Percentiles rank a stretch among this genome's conserved stretches.
Conservation (phyloP, 352 stramenopile genomes). For the Phytophthora pinifolia region DNA sequence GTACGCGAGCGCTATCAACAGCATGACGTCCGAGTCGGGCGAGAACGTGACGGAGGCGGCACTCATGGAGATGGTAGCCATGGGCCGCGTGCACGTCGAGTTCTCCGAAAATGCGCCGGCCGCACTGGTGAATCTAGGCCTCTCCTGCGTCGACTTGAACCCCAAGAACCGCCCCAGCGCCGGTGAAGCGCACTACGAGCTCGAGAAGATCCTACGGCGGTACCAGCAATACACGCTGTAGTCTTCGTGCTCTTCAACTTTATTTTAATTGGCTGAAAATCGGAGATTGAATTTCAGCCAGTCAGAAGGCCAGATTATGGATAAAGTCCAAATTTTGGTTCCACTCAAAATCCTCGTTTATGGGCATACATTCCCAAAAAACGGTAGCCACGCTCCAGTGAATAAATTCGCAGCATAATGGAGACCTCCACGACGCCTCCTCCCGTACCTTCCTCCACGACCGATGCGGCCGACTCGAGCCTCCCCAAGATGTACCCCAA, state of each 20-base stretch:
- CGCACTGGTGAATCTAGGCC: slow-evolving; percentile 21
- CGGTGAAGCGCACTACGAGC: slow-evolving; percentile 33
- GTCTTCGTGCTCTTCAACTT: background rate
- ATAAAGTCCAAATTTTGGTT: too few relatives aligned
- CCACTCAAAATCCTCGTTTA: too few relatives aligned
- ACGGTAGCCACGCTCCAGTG: too few relatives aligned
- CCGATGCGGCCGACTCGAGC: slow-evolving; percentile 23
- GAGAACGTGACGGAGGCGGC: slow-evolving; percentile 30
- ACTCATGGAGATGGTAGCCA: slow-evolving; percentile 37
- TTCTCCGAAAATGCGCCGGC: slow-evolving; percentile 31
- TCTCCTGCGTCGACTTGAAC: slow-evolving; percentile 31
- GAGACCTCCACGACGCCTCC: slow-evolving; percentile 20
- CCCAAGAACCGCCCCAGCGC: slow-evolving; percentile 24
- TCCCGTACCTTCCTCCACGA: slow-evolving; percentile 11
- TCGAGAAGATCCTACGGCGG: slow-evolving; percentile 31
- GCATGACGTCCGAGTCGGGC: slow-evolving; percentile 27
- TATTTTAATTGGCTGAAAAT: background rate
- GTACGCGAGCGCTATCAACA: slow-evolving; percentile 32
- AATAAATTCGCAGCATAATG: slow-evolving; percentile 10
- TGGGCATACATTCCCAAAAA: too few relatives aligned
- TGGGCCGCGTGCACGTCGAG: slow-evolving; percentile 26
- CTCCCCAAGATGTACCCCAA: slow-evolving; percentile 62
- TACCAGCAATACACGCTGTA: slow-evolving; percentile 38
- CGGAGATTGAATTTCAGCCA: background rate
- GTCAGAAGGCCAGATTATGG: too few relatives aligned